These are phyloP conservation scores for Leccinum griseonigrum DNA, from an alignment of 1,284 basidiomycete species.

Conservation along the genomic window DNA sequence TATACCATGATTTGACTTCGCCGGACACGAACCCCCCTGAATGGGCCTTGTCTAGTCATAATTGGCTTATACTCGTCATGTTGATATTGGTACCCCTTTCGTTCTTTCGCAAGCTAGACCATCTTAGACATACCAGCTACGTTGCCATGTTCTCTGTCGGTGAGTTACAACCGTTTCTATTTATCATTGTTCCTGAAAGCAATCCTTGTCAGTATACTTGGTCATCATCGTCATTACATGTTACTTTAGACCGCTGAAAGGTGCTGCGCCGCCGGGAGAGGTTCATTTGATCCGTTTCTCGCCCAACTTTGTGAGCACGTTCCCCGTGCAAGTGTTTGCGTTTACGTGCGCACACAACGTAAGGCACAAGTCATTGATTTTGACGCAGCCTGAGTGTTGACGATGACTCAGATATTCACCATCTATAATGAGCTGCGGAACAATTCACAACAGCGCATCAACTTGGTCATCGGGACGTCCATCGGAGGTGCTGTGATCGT, in stretches of 20 bases:
- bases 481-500: conserved; percentile 79
- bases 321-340: conserved; percentile 95
- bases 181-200: conserved; percentile 7
- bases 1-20: conserved; percentile 76
- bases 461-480: conserved; percentile 81
- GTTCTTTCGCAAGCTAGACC: conserved; percentile 84
- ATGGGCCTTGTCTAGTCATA: conserved; percentile 74
- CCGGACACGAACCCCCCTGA: conserved; percentile 61
- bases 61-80: conserved; percentile 87
- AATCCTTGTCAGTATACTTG: conserved; percentile 57
- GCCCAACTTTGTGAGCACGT: conserved; percentile 78
- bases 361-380: conserved; percentile 27
- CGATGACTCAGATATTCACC: conserved; percentile 68
- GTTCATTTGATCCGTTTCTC: conserved; percentile 70
- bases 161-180: conserved; percentile 34
- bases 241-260: conserved; percentile 70
- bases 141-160: conserved; percentile 84
- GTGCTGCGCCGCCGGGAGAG: conserved; percentile 60
- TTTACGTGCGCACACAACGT: conserved; percentile 93
- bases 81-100: conserved; percentile 83
- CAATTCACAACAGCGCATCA: conserved; percentile 84
- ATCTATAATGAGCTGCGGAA: conserved; percentile 90
- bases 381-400: conserved; percentile 20
- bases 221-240: conserved; percentile 71
- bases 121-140: conserved; percentile 81